These are phyloP conservation scores for Parathielavia appendiculata DNA, from an alignment of 495 filamentous ascomycete genomes.

Conservation along the genomic window DNA sequence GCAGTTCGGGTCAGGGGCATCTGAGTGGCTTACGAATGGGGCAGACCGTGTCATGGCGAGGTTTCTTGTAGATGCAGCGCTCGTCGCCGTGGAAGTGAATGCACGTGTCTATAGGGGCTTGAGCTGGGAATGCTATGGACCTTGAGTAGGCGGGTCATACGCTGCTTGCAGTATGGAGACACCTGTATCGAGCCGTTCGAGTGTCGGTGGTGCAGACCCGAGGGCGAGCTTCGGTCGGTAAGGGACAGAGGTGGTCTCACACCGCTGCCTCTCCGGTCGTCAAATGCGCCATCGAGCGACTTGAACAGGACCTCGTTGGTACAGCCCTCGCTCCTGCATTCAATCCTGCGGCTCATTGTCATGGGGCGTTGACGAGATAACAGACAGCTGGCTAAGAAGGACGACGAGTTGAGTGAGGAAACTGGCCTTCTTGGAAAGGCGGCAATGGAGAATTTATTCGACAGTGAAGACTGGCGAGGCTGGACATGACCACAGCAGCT, in stretches of 20 bases:
- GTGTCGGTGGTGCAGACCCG: constrained; percentile 13
- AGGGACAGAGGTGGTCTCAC: constrained; percentile 11
- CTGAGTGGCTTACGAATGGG: constrained; percentile 19
- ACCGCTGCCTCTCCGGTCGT: constrained; percentile 17
- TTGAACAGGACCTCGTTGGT: constrained; percentile 24
- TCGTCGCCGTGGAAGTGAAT: constrained; percentile 23
- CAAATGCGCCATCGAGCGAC: constrained; percentile 18
- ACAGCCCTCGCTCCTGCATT: constrained; percentile 26
- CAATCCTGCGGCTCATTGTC: constrained; percentile 20
- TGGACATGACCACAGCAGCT: neutral
- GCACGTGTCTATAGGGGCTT: constrained; percentile 20
- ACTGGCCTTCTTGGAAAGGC: too few relatives aligned
- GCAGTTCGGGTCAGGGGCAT: neutral
- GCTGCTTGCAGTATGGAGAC: constrained; percentile 26
- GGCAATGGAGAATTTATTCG: neutral
- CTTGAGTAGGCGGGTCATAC: constrained; percentile 11
- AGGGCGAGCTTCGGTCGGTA: constrained; percentile 16
- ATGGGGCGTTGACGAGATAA: too few relatives aligned
- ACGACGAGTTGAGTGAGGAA: too few relatives aligned
- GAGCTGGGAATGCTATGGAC: neutral
- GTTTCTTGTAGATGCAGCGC: constrained; percentile 25
- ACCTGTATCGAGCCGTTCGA: constrained; percentile 17
- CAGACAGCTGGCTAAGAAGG: neutral
- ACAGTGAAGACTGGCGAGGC: neutral
- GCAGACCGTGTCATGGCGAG: constrained; percentile 25